Evolutionary conservation across 805 yeast species (phyloP).

Genomic region (Wickerhamiella nectarea): DNA sequence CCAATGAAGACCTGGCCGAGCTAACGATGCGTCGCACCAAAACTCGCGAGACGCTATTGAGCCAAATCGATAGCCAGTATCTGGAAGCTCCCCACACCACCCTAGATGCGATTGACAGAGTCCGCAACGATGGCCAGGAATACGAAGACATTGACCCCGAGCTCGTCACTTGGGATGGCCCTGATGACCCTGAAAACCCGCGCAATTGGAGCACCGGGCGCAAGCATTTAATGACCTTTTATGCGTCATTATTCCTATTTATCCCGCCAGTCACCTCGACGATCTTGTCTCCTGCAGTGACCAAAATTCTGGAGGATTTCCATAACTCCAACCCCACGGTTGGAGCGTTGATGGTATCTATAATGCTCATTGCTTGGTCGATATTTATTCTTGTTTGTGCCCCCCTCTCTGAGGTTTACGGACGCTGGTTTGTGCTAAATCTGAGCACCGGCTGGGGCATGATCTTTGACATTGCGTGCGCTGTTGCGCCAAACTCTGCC

Average conservation of each 20-base stretch:
- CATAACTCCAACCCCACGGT: slow-evolving; percentile 32
- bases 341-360: slow-evolving; percentile 42
- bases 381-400: slow-evolving; percentile 51
- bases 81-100: slow-evolving; percentile 16
- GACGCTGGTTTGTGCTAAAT: slow-evolving; percentile 44
- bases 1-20: slow-evolving; percentile 31
- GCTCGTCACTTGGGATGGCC: slow-evolving; percentile 53
- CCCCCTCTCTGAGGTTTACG: slow-evolving; percentile 55
- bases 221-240: slow-evolving; percentile 33
- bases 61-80: slow-evolving; percentile 13
- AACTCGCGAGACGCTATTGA: slow-evolving; percentile 33
- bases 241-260: slow-evolving; percentile 43
- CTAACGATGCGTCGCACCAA: slow-evolving; percentile 32
- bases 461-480: slow-evolving; percentile 39
- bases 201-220: slow-evolving; percentile 39
- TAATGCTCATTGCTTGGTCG: slow-evolving; percentile 60
- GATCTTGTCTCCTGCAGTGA: slow-evolving; percentile 46
- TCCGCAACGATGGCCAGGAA: slow-evolving; percentile 36
- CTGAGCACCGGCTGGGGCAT: slow-evolving; percentile 35
- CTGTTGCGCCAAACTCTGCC: slow-evolving; percentile 40
- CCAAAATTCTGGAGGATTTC: slow-evolving; percentile 34
- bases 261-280: slow-evolving; percentile 52
- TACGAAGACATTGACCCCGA: slow-evolving; percentile 47
- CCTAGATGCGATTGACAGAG: slow-evolving; percentile 20
- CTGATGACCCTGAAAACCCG: slow-evolving; percentile 49